Evolutionary conservation across 2,329 filamentous ascomycete genomes (phyloP).

Genomic region (Sporothrix variecibatus): DNA sequence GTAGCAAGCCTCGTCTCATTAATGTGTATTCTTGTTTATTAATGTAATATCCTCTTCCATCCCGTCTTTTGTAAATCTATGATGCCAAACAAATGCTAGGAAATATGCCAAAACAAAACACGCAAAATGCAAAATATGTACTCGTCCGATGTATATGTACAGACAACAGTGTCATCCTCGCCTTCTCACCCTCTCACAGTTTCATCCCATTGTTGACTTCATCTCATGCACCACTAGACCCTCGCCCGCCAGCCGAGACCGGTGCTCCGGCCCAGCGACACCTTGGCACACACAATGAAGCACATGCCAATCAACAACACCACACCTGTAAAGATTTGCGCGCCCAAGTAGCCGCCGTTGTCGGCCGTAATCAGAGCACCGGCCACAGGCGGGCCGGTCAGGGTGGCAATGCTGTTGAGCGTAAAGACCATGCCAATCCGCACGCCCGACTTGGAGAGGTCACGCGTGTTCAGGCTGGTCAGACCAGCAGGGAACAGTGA

Average conservation of each 20-base stretch:
- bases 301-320: constrained; percentile 46
- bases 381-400: constrained; percentile 55
- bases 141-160: not conserved
- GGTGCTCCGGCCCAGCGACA: constrained; percentile 43
- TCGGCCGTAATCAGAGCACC: constrained; percentile 50
- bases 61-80: not conserved
- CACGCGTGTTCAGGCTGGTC: constrained; percentile 52
- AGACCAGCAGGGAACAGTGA: constrained; percentile 65
- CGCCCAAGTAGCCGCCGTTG: constrained; percentile 48
- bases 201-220: not conserved
- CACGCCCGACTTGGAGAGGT: constrained; percentile 54
- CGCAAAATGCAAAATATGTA: not conserved
- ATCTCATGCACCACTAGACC: constrained; percentile 34
- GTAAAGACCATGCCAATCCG: constrained; percentile 62
- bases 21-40: not conserved
- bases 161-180: not conserved
- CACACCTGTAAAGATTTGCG: constrained; percentile 52
- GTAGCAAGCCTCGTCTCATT: not conserved
- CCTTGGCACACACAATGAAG: constrained; percentile 44
- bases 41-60: not conserved
- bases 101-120: not conserved
- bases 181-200: not conserved
- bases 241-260: constrained; percentile 45
- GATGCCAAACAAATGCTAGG: not conserved
- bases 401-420: constrained; percentile 54